A percentile compares a stretch with the other conserved stretches of the same genome.
These are phyloP conservation scores for Phaeoacremonium minimum DNA, from an alignment of 2,329 filamentous ascomycete species.

Conservation along the genomic window DNA sequence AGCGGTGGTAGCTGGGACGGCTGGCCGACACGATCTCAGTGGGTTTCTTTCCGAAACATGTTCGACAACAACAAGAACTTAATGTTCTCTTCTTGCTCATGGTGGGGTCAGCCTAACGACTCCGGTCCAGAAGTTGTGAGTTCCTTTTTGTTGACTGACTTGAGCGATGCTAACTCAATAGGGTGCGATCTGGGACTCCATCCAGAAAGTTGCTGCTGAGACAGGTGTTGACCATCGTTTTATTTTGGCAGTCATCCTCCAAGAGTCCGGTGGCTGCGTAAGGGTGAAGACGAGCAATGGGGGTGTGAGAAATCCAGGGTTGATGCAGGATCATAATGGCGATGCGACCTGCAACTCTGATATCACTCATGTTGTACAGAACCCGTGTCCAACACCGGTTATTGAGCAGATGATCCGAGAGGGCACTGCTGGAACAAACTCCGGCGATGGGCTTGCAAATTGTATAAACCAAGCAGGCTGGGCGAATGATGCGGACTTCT, in stretches of 20 bases:
- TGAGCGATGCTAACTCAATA: too few relatives aligned
- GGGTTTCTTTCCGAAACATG: slow-evolving; percentile 23
- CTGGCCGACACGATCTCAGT: slow-evolving; percentile 21
- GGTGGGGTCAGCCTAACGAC: slow-evolving; percentile 12
- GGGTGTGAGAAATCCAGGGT: slow-evolving; percentile 34
- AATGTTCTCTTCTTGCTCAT: slow-evolving; percentile 14
- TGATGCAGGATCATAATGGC: slow-evolving; percentile 33
- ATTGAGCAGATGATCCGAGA: slow-evolving; percentile 29
- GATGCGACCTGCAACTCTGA: slow-evolving; percentile 27
- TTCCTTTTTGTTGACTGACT: too few relatives aligned
- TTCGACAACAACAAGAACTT: slow-evolving; percentile 19
- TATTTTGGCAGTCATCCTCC: slow-evolving; percentile 38
- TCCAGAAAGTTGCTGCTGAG: slow-evolving; percentile 21
- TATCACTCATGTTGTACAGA: slow-evolving; percentile 12
- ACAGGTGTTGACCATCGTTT: slow-evolving; percentile 31
- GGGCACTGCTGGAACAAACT: slow-evolving; percentile 32
- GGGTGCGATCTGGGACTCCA: slow-evolving; percentile 21
- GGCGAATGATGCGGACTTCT: slow-evolving; percentile 31
- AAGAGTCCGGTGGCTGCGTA: slow-evolving; percentile 39
- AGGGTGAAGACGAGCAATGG: slow-evolving; percentile 33
- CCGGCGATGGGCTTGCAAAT: slow-evolving; percentile 36
- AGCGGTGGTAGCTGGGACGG: slow-evolving; percentile 19
- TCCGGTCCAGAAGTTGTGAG: slow-evolving; percentile 14
- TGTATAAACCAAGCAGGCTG: slow-evolving; percentile 22
- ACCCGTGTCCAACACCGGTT: slow-evolving; percentile 17